Percentiles rank a stretch among this genome's conserved stretches.
phyloP scores from a whole-genome alignment of 768 basidiomycete species.

The Auricularia cornea region DNA sequence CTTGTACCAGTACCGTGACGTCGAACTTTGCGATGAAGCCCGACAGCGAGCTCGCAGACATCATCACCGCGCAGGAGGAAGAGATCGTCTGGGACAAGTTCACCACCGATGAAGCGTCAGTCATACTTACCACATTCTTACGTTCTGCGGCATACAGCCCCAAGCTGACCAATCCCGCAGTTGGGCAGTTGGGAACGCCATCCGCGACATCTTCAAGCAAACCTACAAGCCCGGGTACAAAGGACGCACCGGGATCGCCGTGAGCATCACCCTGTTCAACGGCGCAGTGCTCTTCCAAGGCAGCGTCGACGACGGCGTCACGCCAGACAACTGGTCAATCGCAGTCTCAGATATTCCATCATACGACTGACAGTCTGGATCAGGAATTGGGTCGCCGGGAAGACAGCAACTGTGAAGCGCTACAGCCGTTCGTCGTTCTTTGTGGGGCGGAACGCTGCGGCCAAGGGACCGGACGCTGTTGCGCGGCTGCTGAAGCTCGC shows the following conservation, averaged over 20 bases:
- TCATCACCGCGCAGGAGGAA: not conserved
- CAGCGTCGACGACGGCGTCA: not conserved
- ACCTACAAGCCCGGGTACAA: not conserved
- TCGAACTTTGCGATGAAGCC: not conserved
- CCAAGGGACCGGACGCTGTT: not conserved
- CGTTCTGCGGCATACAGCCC: not conserved
- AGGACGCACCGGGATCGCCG: not conserved
- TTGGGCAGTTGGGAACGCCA: not conserved
- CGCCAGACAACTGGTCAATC: not conserved
- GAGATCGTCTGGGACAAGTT: constrained; percentile 1
- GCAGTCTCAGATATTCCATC: too few relatives aligned
- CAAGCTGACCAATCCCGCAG: not conserved
- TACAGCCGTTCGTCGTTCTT: not conserved
- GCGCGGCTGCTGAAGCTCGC: not conserved
- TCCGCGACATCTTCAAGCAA: not conserved
- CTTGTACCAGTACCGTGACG: not conserved
- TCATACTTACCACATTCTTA: not conserved
- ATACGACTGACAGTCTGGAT: not conserved
- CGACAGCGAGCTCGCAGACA: not conserved
- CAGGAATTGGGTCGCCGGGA: not conserved
- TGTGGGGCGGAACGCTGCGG: not conserved
- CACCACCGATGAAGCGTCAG: not conserved
- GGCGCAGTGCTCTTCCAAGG: not conserved
- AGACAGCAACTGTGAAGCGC: not conserved
- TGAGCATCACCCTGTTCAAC: not conserved